Conservation (phyloP, 163 green algal species). For the Chlamydomonas reinhardtii region DNA sequence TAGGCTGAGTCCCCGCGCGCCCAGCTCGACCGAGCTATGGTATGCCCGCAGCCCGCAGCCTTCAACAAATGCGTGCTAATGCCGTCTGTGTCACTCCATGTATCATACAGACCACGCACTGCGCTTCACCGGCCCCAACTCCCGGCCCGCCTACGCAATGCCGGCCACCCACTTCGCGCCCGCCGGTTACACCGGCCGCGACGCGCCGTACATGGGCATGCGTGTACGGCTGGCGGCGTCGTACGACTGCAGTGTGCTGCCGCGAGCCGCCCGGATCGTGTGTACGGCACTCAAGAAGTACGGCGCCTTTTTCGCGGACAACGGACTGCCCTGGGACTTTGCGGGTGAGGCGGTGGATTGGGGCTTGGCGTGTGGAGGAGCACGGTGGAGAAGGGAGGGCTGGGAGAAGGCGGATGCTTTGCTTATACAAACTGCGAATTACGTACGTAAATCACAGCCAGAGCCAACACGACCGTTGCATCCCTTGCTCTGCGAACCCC, state of each 20-base stretch:
- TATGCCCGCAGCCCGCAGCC: too few species aligned
- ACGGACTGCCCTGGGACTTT: slow-evolving; percentile 34
- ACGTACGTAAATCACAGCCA: too few species aligned
- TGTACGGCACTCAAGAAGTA: slow-evolving; percentile 49
- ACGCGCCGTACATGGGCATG: slow-evolving; percentile 55
- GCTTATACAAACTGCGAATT: too few species aligned
- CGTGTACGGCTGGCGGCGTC: slow-evolving; percentile 23
- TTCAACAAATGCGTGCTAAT: too few species aligned
- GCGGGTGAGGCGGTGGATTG: neutral
- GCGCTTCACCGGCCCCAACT: slow-evolving; percentile 50
- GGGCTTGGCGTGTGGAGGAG: too few species aligned
- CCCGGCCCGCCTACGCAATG: slow-evolving; percentile 42
- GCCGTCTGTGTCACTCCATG: too few species aligned
- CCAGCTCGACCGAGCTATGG: too few species aligned
- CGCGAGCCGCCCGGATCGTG: slow-evolving; percentile 2
- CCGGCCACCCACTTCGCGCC: slow-evolving; percentile 49
- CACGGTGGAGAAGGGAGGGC: neutral
- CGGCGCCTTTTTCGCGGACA: slow-evolving; percentile 41
- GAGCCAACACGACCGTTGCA: too few species aligned
- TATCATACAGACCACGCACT: slow-evolving; percentile 53
- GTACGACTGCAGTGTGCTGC: slow-evolving; percentile 33
- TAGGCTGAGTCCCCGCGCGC: too few species aligned
- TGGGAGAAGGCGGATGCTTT: neutral
- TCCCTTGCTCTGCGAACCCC: too few species aligned
- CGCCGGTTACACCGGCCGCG: slow-evolving; percentile 16